Conservation (phyloP, 768 basidiomycete genomes). For the Peribolospora kevripleyi region DNA sequence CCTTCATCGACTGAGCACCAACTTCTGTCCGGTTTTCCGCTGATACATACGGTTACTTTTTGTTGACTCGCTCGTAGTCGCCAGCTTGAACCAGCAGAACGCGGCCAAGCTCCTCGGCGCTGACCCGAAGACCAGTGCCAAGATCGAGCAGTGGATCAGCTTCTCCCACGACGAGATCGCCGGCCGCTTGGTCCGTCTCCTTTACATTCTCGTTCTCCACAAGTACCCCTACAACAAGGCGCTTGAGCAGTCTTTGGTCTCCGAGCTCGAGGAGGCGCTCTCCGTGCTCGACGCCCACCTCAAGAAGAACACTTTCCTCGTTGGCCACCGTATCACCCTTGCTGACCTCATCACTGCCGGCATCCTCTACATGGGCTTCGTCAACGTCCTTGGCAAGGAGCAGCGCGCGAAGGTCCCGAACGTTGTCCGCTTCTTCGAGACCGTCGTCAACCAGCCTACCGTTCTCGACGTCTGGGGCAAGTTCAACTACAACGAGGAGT, state of each 20-base stretch:
- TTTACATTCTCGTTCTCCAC: constrained; percentile 16
- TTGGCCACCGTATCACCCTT: constrained; percentile 78
- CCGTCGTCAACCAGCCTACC: constrained; percentile 59
- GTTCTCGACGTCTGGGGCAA: constrained; percentile 31
- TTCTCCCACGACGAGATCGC: constrained; percentile 21
- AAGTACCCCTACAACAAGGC: constrained; percentile 52
- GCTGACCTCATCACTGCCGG: constrained; percentile 57
- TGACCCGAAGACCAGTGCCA: constrained; percentile 38
- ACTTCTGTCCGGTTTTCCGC: neutral
- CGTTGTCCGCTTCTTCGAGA: constrained; percentile 62
- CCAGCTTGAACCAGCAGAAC: constrained; percentile 16
- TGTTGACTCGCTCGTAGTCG: constrained; percentile 2
- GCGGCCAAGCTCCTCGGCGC: constrained; percentile 55
- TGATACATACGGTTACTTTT: neutral
- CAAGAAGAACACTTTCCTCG: constrained; percentile 58
- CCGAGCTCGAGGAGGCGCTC: constrained; percentile 23
- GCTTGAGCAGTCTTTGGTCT: constrained; percentile 14
- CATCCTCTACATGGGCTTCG: constrained; percentile 31
- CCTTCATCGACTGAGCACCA: neutral
- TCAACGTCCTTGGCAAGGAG: constrained; percentile 33
- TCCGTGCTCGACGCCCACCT: constrained; percentile 50
- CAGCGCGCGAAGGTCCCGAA: constrained; percentile 45
- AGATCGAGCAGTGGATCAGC: constrained; percentile 65
- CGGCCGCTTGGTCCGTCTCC: neutral
- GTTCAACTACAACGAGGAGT: too few species aligned